phyloP scores from a whole-genome alignment of 2,329 filamentous ascomycete species.

The Aspergillus awamori region DNA sequence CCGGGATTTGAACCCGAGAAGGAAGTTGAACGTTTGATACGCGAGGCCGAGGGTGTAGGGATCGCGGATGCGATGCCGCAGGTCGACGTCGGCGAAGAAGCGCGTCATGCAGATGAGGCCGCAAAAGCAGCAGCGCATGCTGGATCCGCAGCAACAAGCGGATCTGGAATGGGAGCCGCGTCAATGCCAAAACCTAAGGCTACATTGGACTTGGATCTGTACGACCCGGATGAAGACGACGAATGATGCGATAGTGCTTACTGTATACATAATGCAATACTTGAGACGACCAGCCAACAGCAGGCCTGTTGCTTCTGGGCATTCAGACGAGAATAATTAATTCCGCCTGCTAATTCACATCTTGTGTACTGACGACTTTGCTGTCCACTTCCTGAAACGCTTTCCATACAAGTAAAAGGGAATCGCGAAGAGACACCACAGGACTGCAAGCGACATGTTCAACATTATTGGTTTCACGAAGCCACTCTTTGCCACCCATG shows the following conservation, averaged over 20 bases:
- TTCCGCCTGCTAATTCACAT: conserved; percentile 41
- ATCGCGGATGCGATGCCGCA: conserved; percentile 47
- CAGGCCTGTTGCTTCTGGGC: not conserved
- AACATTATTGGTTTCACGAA: conserved; percentile 63
- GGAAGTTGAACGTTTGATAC: conserved; percentile 46
- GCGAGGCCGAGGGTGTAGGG: conserved; percentile 61
- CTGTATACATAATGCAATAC: not conserved
- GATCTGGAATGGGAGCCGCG: conserved; percentile 19
- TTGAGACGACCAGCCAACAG: not conserved
- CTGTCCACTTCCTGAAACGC: conserved; percentile 59
- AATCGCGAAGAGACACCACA: conserved; percentile 59
- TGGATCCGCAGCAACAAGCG: conserved; percentile 27
- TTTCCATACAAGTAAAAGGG: conserved; percentile 63
- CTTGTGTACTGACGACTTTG: conserved; percentile 58
- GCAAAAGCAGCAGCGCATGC: conserved; percentile 38
- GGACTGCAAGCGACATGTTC: conserved; percentile 56
- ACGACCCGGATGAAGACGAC: conserved; percentile 52
- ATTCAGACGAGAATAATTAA: not conserved
- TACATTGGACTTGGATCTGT: conserved; percentile 48
- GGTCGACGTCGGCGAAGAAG: conserved; percentile 35
- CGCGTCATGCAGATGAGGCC: conserved; percentile 36
- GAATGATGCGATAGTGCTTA: conserved; percentile 21
- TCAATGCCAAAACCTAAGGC: conserved; percentile 40
- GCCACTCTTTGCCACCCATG: conserved; percentile 54
- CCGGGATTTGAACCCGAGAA: conserved; percentile 58